Percentiles rank a stretch among this genome's conserved stretches.
Evolutionary conservation across 176 grass and related monocot genomes (phyloP).

Genomic region (Canna indica): DNA sequence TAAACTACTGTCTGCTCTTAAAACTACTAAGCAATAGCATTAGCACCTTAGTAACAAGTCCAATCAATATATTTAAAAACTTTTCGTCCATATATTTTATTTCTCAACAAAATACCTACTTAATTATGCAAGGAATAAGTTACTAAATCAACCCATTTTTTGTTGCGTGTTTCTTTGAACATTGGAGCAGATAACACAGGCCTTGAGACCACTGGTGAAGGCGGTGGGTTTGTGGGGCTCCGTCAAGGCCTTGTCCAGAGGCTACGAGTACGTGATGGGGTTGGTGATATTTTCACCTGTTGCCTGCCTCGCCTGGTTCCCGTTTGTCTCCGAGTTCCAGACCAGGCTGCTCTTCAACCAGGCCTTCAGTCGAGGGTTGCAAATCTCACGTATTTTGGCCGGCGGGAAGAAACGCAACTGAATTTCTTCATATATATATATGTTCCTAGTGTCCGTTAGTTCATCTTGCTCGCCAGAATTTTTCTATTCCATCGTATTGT

Average conservation of each 20-base stretch:
- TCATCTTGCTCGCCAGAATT: background rate
- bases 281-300: slow-evolving; percentile 48
- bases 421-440: background rate
- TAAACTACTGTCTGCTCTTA: slow-evolving; percentile 11
- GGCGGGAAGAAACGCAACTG: slow-evolving; percentile 36
- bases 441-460: background rate
- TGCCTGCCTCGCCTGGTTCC: slow-evolving; percentile 50
- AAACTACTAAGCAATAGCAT: background rate
- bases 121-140: too few species aligned
- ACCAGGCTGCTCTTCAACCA: slow-evolving; percentile 68
- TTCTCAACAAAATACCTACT: too few species aligned
- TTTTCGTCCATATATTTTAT: too few species aligned
- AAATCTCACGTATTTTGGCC: slow-evolving; percentile 56
- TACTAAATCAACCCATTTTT: too few species aligned
- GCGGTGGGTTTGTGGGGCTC: slow-evolving; percentile 53
- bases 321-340: slow-evolving; percentile 69
- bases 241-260: slow-evolving; percentile 48
- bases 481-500: background rate
- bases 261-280: slow-evolving; percentile 65
- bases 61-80: too few species aligned
- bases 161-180: background rate
- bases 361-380: slow-evolving; percentile 59
- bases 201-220: slow-evolving; percentile 25
- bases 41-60: too few species aligned
- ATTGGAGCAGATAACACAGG: slow-evolving; percentile 31